These are phyloP conservation scores for Talaromyces piceae DNA, from an alignment of 2,329 filamentous ascomycete species.

Conservation along the genomic window DNA sequence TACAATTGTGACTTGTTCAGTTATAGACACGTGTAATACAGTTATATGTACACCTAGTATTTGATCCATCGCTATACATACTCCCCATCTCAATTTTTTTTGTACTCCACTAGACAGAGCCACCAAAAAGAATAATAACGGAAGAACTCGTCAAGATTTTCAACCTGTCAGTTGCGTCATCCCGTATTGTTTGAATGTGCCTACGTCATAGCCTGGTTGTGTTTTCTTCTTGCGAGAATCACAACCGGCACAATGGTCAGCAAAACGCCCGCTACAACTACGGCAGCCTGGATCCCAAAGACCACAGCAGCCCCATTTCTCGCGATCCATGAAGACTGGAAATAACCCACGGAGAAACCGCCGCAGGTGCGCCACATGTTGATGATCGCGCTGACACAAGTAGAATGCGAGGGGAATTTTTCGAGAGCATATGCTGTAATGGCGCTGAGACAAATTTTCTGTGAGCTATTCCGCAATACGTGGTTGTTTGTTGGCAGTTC, in stretches of 20 bases:
- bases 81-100: too few relatives aligned
- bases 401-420: slow-evolving; percentile 28
- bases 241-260: slow-evolving; percentile 23
- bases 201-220: not conserved
- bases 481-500: not conserved
- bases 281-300: slow-evolving; percentile 27
- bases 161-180: not conserved
- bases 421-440: slow-evolving; percentile 32
- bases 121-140: too few relatives aligned
- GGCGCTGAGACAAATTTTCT: slow-evolving; percentile 12
- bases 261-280: slow-evolving; percentile 20
- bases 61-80: not conserved
- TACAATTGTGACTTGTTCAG: not conserved
- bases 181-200: not conserved
- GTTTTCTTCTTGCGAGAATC: slow-evolving; percentile 9
- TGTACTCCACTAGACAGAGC: too few relatives aligned
- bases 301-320: slow-evolving; percentile 25
- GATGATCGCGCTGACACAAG: slow-evolving; percentile 28
- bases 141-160: not conserved
- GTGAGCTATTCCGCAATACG: not conserved
- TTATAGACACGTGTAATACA: not conserved
- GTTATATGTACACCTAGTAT: not conserved
- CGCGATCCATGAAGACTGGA: slow-evolving; percentile 29
- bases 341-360: slow-evolving; percentile 32
- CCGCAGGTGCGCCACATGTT: slow-evolving; percentile 35